A percentile compares a stretch with the other conserved stretches of the same genome.
These are phyloP conservation scores for Neoscytalidium dimidiatum DNA, from an alignment of 2,329 filamentous ascomycete species.

Conservation along the genomic window DNA sequence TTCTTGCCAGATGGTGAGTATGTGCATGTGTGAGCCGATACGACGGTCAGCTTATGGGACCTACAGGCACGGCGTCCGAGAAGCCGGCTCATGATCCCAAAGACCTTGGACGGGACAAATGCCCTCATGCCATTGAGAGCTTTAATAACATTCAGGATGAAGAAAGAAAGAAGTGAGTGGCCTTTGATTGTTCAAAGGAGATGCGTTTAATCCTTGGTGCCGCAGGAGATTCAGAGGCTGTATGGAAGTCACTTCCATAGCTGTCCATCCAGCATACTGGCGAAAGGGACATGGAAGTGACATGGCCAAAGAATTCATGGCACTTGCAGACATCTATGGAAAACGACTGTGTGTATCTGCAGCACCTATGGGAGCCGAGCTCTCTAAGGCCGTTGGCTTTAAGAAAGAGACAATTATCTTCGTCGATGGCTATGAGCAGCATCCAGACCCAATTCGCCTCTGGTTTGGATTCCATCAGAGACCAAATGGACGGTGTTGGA, in stretches of 20 bases:
- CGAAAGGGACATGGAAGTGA: not conserved
- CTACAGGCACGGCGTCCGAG: not conserved
- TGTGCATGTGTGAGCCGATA: no score
- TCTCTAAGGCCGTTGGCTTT: not conserved
- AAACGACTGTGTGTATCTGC: not conserved
- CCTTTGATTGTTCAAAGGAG: not conserved
- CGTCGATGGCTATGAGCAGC: not conserved
- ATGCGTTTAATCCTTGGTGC: not conserved
- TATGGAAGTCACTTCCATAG: not conserved
- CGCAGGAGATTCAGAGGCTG: not conserved
- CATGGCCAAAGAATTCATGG: not conserved
- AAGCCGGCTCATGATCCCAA: not conserved
- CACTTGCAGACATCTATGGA: slow-evolving; percentile 3
- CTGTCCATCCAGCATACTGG: not conserved
- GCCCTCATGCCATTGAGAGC: not conserved
- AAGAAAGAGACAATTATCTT: not conserved
- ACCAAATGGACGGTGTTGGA: no score
- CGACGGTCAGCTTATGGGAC: not conserved
- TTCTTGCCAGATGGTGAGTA: not conserved
- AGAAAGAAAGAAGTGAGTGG: not conserved
- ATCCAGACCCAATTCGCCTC: not conserved
- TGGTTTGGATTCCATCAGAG: slow-evolving; percentile 19
- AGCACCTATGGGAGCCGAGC: not conserved
- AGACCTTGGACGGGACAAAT: not conserved
- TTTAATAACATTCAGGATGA: not conserved